phyloP scores from a whole-genome alignment of 208 protist genomes.

The Leishmania tarentolae region DNA sequence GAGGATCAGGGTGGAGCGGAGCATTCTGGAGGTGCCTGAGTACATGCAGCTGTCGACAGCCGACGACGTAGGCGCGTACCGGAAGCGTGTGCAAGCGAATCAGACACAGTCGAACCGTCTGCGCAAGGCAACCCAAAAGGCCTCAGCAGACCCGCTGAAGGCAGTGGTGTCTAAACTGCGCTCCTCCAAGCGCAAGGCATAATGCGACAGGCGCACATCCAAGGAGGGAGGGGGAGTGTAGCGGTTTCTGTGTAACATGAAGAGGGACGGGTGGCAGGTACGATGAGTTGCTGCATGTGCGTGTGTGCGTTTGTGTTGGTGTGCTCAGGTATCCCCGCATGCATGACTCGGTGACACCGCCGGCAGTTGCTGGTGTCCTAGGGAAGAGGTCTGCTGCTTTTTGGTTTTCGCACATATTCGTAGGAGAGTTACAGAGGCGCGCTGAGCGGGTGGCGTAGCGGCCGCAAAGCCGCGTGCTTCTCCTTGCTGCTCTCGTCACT shows the following conservation, averaged over 20 bases:
- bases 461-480: background rate
- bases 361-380: background rate
- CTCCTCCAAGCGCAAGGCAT: conserved; percentile 44
- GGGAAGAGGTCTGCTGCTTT: background rate
- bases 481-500: background rate
- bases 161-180: conserved; percentile 59
- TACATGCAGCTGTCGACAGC: conserved; percentile 81
- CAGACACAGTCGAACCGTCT: conserved; percentile 47
- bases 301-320: background rate
- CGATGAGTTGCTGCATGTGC: background rate
- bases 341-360: background rate
- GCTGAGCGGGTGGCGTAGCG: background rate
- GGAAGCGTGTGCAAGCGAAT: conserved; percentile 68
- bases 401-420: background rate
- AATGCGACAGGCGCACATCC: background rate
- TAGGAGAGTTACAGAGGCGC: background rate
- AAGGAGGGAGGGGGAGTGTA: background rate
- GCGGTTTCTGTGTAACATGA: background rate
- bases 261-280: background rate
- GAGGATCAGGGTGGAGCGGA: conserved; percentile 81
- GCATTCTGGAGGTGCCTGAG: conserved; percentile 88
- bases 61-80: conserved; percentile 76
- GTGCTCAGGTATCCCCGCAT: background rate
- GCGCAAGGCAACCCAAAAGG: conserved; percentile 38
- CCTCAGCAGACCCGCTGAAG: conserved; percentile 58